Percentiles rank a stretch among this genome's conserved stretches.
phyloP scores from a whole-genome alignment of 148 eudicot species.

The Rhododendron kiyosumense region DNA sequence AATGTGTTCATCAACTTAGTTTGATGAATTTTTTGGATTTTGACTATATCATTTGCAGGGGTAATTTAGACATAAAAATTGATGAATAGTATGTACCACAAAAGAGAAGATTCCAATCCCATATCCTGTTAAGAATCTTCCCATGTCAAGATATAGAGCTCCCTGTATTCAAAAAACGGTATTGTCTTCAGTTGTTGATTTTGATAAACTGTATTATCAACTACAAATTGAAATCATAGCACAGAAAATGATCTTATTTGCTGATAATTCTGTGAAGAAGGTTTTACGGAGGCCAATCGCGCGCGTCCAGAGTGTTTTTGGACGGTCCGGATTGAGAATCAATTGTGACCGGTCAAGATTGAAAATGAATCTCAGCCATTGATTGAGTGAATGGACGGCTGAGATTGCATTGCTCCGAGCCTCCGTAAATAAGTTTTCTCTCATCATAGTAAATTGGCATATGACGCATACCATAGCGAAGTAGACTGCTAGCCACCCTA shows the following conservation, averaged over 20 bases:
- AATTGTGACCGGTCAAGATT: too few relatives aligned
- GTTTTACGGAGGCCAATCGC: too few relatives aligned
- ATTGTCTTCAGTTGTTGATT: background rate
- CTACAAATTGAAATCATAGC: background rate
- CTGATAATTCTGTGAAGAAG: too few relatives aligned
- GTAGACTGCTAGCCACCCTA: slow-evolving; percentile 72
- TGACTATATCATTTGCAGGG: background rate
- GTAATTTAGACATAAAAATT: too few relatives aligned
- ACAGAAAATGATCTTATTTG: too few relatives aligned
- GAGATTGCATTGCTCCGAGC: too few relatives aligned
- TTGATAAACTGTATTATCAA: background rate
- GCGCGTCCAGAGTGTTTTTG: too few relatives aligned
- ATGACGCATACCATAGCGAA: slow-evolving; percentile 45
- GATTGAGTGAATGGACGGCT: too few relatives aligned
- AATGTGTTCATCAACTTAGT: background rate
- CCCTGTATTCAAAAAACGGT: slow-evolving; percentile 28
- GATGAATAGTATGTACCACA: slow-evolving; percentile 41
- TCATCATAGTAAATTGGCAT: background rate
- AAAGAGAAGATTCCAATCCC: slow-evolving; percentile 78
- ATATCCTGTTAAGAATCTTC: slow-evolving; percentile 69
- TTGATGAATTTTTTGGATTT: background rate
- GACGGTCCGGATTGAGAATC: too few relatives aligned
- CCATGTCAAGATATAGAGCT: slow-evolving; percentile 56
- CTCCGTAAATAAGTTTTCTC: too few relatives aligned
- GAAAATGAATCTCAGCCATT: too few relatives aligned